Percentiles rank a stretch among this genome's conserved stretches.
Evolutionary conservation across 176 grass and related monocot genomes (phyloP).

Genomic region (Musa troglodytarum): DNA sequence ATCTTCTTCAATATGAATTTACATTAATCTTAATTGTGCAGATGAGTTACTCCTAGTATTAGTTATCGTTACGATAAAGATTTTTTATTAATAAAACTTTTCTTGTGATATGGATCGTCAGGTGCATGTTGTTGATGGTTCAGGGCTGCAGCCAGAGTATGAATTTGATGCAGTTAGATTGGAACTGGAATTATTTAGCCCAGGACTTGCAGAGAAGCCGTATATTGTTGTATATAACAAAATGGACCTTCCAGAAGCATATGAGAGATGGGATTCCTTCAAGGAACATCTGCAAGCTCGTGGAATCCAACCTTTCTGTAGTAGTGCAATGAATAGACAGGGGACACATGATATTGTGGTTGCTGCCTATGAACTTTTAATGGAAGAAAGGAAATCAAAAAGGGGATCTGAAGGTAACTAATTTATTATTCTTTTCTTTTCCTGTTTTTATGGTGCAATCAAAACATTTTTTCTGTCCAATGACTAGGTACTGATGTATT

Average conservation of each 20-base stretch:
- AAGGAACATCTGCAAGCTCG: conserved; percentile 37
- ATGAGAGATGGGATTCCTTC: conserved; percentile 64
- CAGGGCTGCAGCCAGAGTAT: conserved; percentile 75
- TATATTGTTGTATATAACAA: conserved; percentile 89
- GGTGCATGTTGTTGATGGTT: conserved; percentile 94
- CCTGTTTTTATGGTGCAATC: too few species aligned
- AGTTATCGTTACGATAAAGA: background rate
- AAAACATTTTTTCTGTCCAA: too few species aligned
- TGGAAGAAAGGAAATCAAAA: conserved; percentile 61
- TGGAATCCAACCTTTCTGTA: conserved; percentile 58
- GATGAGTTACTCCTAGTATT: background rate
- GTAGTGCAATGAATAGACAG: conserved; percentile 71
- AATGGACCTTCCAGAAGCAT: conserved; percentile 91
- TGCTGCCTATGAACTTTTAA: conserved; percentile 63
- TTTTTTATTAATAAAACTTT: conserved; percentile 1
- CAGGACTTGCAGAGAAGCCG: conserved; percentile 66
- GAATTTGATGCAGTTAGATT: conserved; percentile 89
- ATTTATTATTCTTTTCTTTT: background rate
- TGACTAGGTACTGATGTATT: too few species aligned
- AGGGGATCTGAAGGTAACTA: conserved; percentile 61
- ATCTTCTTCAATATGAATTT: too few species aligned
- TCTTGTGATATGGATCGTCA: conserved; percentile 27
- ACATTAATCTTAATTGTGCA: background rate
- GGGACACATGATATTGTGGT: conserved; percentile 58
- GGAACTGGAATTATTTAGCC: conserved; percentile 96